These are phyloP conservation scores for Dorcoceras hygrometricum DNA, from an alignment of 257 asterid species.

Conservation along the genomic window DNA sequence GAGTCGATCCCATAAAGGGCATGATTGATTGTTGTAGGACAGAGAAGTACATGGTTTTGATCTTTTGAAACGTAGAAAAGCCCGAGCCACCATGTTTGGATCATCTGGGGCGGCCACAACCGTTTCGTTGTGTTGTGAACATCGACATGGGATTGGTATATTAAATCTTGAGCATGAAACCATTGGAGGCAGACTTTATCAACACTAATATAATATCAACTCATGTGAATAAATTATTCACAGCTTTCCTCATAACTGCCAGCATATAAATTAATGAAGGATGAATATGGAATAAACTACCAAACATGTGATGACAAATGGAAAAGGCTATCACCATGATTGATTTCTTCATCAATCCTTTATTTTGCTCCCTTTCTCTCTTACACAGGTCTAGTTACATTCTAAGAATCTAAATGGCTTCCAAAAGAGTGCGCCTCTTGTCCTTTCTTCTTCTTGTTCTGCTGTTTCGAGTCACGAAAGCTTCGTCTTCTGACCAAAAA, in stretches of 20 bases:
- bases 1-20: too few relatives aligned
- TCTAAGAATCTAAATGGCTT: conserved; percentile 44
- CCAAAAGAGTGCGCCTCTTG: conserved; percentile 17
- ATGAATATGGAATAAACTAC: conserved; percentile 21
- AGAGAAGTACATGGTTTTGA: too few relatives aligned
- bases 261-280: conserved; percentile 17
- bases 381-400: conserved; percentile 15
- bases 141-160: conserved; percentile 30
- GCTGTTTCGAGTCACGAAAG: conserved; percentile 9
- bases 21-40: too few relatives aligned
- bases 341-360: conserved; percentile 22
- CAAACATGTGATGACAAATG: conserved; percentile 40
- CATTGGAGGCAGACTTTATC: conserved; percentile 13
- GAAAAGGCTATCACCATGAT: conserved; percentile 19
- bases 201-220: conserved; percentile 13
- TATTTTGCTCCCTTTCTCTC: conserved; percentile 17
- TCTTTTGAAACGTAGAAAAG: too few relatives aligned
- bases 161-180: conserved; percentile 7
- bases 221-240: conserved; percentile 13
- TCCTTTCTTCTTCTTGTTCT: conserved; percentile 31
- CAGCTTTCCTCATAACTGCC: neutral
- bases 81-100: too few relatives aligned
- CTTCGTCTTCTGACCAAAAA: conserved; percentile 25
- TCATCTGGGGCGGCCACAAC: too few relatives aligned
- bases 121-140: conserved; percentile 18